Percentiles rank a stretch among this genome's conserved stretches.
phyloP scores from a whole-genome alignment of 169 alveolate species.

The Cyclospora cayetanensis region DNA sequence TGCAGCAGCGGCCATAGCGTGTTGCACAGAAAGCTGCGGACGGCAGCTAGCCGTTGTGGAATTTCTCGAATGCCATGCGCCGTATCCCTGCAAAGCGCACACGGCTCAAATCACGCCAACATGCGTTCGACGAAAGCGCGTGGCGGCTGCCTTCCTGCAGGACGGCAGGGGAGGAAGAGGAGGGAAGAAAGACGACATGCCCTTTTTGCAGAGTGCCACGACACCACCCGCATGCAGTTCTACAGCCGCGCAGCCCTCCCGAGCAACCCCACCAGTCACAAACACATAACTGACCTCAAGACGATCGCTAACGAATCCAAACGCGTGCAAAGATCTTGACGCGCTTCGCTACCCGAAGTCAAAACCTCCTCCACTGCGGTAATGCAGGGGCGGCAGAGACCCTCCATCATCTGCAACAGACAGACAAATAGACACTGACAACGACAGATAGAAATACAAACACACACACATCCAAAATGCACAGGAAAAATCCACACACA shows the following conservation, averaged over 20 bases:
- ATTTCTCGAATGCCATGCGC: background rate
- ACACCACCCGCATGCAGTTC: background rate
- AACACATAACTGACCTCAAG: background rate
- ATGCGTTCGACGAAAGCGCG: background rate
- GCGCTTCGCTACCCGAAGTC: background rate
- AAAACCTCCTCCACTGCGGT: background rate
- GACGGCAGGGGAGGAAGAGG: background rate
- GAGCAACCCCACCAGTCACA: background rate
- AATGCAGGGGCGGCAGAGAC: background rate
- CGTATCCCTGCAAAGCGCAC: background rate
- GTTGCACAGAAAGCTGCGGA: background rate
- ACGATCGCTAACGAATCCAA: background rate
- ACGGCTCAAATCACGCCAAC: background rate
- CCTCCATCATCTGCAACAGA: background rate
- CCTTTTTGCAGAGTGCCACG: background rate
- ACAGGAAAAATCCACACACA: background rate
- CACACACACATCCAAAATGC: background rate
- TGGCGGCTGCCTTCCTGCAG: background rate
- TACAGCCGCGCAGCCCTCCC: background rate
- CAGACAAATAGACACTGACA: background rate
- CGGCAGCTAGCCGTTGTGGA: background rate
- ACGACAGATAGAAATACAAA: background rate
- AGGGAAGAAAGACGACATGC: background rate
- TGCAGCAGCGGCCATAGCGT: slow-evolving; percentile 49
- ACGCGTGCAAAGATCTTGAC: background rate